Evolutionary conservation across 2,329 filamentous ascomycete genomes (phyloP).

Genomic region (Claviceps spartinae): DNA sequence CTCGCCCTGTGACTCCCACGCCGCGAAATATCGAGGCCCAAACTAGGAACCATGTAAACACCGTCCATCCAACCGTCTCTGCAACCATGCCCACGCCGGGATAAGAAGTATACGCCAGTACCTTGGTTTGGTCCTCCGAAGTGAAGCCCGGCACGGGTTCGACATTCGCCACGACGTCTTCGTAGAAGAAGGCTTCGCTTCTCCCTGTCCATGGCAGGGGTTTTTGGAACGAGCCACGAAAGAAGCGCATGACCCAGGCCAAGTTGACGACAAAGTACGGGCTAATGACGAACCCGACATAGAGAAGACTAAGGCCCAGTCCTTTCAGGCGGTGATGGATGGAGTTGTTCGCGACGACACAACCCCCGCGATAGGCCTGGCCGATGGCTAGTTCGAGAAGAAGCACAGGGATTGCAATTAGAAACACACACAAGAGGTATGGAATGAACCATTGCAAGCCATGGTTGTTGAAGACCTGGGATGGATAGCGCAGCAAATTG

Average conservation of each 20-base stretch:
- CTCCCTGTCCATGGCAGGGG: slow-evolving; percentile 39
- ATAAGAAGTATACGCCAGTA: slow-evolving; percentile 32
- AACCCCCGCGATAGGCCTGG: slow-evolving; percentile 44
- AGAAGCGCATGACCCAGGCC: slow-evolving; percentile 47
- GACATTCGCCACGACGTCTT: slow-evolving; percentile 34
- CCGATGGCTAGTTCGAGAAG: slow-evolving; percentile 56
- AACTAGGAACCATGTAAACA: slow-evolving; percentile 45
- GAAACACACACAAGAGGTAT: slow-evolving; percentile 39
- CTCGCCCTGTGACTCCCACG: slow-evolving; percentile 42
- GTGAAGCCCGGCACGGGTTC: slow-evolving; percentile 26
- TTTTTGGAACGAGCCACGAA: slow-evolving; percentile 39
- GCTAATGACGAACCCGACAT: slow-evolving; percentile 40
- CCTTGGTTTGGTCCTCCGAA: slow-evolving; percentile 22
- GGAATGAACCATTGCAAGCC: slow-evolving; percentile 48
- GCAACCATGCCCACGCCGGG: slow-evolving; percentile 32
- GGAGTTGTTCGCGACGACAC: slow-evolving; percentile 40
- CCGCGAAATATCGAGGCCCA: slow-evolving; percentile 47
- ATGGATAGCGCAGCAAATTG: slow-evolving; percentile 44
- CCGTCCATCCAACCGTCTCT: slow-evolving; percentile 44
- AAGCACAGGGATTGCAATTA: slow-evolving; percentile 42
- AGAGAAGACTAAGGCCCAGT: slow-evolving; percentile 36
- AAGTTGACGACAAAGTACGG: slow-evolving; percentile 44
- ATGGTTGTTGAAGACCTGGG: slow-evolving; percentile 45
- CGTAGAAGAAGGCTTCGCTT: slow-evolving; percentile 37
- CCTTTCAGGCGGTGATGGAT: slow-evolving; percentile 39